These are phyloP conservation scores for Candida silvicultrix DNA, from an alignment of 805 yeast species.

Conservation along the genomic window DNA sequence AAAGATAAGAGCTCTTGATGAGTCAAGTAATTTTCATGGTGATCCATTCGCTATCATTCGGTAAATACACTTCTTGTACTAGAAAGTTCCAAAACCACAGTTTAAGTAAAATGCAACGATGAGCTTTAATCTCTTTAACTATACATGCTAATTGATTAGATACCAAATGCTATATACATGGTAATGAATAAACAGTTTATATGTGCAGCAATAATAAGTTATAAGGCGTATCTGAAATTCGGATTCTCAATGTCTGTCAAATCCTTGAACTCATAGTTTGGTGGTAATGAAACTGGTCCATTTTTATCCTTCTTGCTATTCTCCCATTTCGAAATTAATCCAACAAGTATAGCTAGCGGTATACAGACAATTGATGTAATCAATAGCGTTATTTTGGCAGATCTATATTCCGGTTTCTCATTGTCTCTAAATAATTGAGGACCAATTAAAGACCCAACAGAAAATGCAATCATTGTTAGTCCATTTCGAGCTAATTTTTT, in stretches of 20 bases:
- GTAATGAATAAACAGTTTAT: too few relatives aligned
- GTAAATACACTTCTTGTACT: neutral
- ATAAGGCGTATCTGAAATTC: conserved; percentile 42
- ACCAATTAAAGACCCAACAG: conserved; percentile 53
- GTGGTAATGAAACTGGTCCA: conserved; percentile 24
- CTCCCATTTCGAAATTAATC: conserved; percentile 38
- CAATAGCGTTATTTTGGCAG: conserved; percentile 53
- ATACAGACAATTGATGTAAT: conserved; percentile 42
- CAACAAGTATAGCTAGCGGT: conserved; percentile 36
- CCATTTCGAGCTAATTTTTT: conserved; percentile 50
- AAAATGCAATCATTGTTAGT: conserved; percentile 51
- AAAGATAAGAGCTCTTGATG: neutral
- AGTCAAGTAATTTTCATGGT: neutral
- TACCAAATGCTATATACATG: too few relatives aligned
- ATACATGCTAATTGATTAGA: too few relatives aligned
- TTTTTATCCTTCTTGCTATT: conserved; percentile 42
- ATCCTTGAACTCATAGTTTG: conserved; percentile 45
- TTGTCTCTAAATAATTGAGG: conserved; percentile 53
- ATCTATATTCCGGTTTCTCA: conserved; percentile 45
- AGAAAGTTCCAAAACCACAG: too few relatives aligned
- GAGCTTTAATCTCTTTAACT: too few relatives aligned
- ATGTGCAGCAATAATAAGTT: too few relatives aligned
- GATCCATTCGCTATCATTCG: neutral
- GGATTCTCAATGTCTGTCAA: conserved; percentile 53
- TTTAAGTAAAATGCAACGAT: too few relatives aligned